phyloP scores from a whole-genome alignment of 768 basidiomycete genomes.

The Mycena vulgaris region DNA sequence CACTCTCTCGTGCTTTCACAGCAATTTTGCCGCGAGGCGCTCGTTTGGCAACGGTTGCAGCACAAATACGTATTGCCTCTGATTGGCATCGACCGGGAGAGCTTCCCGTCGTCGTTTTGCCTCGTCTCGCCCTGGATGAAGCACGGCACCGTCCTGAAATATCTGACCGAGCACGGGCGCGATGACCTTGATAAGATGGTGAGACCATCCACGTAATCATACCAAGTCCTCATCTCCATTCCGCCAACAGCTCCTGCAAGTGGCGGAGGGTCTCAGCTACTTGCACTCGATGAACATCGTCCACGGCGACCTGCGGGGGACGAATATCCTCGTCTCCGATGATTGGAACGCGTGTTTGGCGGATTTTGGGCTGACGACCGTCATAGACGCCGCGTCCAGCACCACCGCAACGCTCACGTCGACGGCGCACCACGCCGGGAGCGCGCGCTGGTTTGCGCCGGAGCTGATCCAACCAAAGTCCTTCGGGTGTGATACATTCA shows the following conservation, averaged over 20 bases:
- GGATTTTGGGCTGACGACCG: slow-evolving; percentile 3
- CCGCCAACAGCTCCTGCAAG: not conserved
- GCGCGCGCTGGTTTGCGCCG: too few relatives aligned
- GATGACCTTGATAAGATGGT: slow-evolving; percentile 1
- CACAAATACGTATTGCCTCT: not conserved
- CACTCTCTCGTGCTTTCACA: not conserved
- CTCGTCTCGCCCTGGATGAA: slow-evolving; percentile 28
- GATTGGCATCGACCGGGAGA: slow-evolving; percentile 15
- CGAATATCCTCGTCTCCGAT: slow-evolving; percentile 2
- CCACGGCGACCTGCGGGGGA: slow-evolving; percentile 12
- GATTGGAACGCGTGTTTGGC: slow-evolving; percentile 4
- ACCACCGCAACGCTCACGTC: not conserved
- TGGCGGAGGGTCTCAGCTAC: slow-evolving; percentile 1
- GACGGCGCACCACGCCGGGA: not conserved
- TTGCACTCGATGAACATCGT: slow-evolving; percentile 5
- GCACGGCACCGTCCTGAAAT: slow-evolving; percentile 5
- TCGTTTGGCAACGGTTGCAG: slow-evolving; percentile 6
- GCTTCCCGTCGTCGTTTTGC: slow-evolving; percentile 12
- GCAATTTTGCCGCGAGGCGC: slow-evolving; percentile 21
- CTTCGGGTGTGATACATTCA: not conserved
- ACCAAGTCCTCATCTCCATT: not conserved
- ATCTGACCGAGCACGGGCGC: slow-evolving; percentile 15
- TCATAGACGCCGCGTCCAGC: too few relatives aligned
- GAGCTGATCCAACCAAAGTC: not conserved
- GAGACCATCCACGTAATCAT: not conserved